Evolutionary conservation across 2,329 filamentous ascomycete genomes (phyloP), one percentile per base, ranked within the genome.

Genomic region (Samsoniella hepiali): DNA sequence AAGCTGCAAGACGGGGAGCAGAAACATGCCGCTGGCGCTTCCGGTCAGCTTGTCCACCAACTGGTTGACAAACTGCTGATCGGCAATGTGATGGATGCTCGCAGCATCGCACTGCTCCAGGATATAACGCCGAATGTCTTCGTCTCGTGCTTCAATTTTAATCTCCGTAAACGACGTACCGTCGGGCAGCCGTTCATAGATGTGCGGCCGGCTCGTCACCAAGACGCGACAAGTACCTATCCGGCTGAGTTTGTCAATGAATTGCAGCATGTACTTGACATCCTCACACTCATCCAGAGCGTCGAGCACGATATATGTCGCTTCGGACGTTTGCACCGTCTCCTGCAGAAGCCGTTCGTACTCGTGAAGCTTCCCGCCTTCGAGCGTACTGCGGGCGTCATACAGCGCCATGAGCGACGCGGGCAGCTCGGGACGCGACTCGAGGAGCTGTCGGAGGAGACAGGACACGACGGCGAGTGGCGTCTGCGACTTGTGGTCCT

Each of bases 1-100:
- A 55, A 73, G 68, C 54, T 74, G 72, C n/a, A 74, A 67, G 3
- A 70, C 71, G 5, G 72, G 70, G 7, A 74, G 66, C 17, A 74
- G 64, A 59, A 69, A 70, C 69, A 73, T 70, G 53, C 70, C 68
- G 31, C 69, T 66, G n/a, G 72, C 69, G 45, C 61, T 69, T 11
- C 64, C 56, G 22, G 64, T 65, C 27, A 74, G 65, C 40, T 66
- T 71, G 5, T 67, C 54, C 2, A 73, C 55, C 31, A 73, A 63
- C 22, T 68, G 65, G 17, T 68, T 47, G 42, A 62, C 65, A 38
- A 74, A 69, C 9, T 63, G 58, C 22, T 67, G 50, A 60, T 72
- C 70, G n/a, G 72, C 64, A 3, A 68, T 63, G 15, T 70, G 65
- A 31, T 68, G 64, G 2, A 64, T 51, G 34, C 67, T 64, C 8